These are phyloP conservation scores for Tuber umbilicatum DNA, from an alignment of 495 filamentous ascomycete genomes.

Conservation along the genomic window DNA sequence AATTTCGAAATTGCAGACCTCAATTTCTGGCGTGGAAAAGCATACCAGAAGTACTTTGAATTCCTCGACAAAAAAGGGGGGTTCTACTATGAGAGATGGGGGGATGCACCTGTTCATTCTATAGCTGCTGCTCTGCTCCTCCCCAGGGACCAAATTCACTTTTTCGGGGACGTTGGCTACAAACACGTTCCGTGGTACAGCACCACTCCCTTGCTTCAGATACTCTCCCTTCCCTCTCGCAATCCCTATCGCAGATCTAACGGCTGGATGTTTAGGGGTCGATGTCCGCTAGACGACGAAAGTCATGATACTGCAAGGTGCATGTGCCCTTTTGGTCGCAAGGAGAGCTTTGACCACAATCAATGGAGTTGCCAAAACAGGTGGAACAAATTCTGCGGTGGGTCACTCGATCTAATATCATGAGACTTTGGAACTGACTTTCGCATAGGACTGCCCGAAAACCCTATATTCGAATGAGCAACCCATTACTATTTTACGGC, in stretches of 20 bases:
- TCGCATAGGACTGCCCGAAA: background rate
- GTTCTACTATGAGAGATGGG: conserved; percentile 55
- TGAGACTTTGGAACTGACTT: conserved; percentile 4
- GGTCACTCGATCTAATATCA: conserved; percentile 16
- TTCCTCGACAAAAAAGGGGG: conserved; percentile 49
- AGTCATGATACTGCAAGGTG: conserved; percentile 34
- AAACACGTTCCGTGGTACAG: conserved; percentile 50
- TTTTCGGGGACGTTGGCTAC: conserved; percentile 52
- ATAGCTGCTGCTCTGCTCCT: conserved; percentile 51
- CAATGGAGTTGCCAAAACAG: conserved; percentile 36
- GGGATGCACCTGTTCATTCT: conserved; percentile 53
- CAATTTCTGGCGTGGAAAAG: conserved; percentile 49
- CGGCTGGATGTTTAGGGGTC: conserved; percentile 21
- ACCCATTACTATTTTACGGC: conserved; percentile 20
- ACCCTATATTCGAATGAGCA: background rate
- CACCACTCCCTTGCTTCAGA: conserved; percentile 43
- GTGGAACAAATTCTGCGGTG: conserved; percentile 39
- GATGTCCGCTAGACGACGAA: conserved; percentile 37
- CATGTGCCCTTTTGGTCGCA: conserved; percentile 34
- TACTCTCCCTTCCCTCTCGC: conserved; percentile 11
- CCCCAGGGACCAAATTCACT: conserved; percentile 49
- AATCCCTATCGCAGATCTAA: conserved; percentile 1
- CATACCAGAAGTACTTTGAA: conserved; percentile 49
- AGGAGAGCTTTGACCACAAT: conserved; percentile 37
- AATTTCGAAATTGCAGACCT: conserved; percentile 55